Conservation (phyloP, 345 rosid genomes). For the Brassica cretica region DNA sequence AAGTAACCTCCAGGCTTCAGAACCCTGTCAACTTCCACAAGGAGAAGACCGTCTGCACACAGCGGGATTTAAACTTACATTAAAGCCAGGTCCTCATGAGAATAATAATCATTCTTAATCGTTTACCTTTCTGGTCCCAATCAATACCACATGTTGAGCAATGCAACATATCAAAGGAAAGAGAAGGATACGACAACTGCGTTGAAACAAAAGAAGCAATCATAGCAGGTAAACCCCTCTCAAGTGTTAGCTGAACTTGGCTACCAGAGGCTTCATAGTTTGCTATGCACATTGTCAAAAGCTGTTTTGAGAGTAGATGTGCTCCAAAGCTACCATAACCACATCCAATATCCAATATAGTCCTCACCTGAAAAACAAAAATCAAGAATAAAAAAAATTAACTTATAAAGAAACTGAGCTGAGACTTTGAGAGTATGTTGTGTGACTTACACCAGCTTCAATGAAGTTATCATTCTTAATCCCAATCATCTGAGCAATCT, state of each 20-base stretch:
- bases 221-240: conserved; percentile 99
- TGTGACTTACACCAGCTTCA: conserved; percentile 80
- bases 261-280: conserved; percentile 94
- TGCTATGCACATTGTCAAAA: conserved; percentile 94
- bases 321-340: conserved; percentile 99
- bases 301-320: conserved; percentile 74
- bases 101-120: background rate
- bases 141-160: conserved; percentile 90
- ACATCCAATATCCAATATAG: conserved; percentile 95
- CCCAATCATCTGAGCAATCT: conserved; percentile 96
- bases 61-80: background rate
- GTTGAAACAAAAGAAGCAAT: conserved; percentile 74
- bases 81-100: background rate
- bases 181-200: conserved; percentile 94
- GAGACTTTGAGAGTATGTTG: conserved; percentile 1
- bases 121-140: conserved; percentile 94
- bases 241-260: conserved; percentile 96
- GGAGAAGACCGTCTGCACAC: conserved; percentile 70
- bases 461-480: conserved; percentile 75
- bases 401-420: conserved; percentile 9
- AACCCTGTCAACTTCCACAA: conserved; percentile 89
- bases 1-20: conserved; percentile 96
- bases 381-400: too few species aligned
- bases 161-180: conserved; percentile 98
- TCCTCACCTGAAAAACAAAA: conserved; percentile 71